These are phyloP conservation scores for Murraya paniculata DNA, from an alignment of 345 rosid genomes.

Conservation along the genomic window DNA sequence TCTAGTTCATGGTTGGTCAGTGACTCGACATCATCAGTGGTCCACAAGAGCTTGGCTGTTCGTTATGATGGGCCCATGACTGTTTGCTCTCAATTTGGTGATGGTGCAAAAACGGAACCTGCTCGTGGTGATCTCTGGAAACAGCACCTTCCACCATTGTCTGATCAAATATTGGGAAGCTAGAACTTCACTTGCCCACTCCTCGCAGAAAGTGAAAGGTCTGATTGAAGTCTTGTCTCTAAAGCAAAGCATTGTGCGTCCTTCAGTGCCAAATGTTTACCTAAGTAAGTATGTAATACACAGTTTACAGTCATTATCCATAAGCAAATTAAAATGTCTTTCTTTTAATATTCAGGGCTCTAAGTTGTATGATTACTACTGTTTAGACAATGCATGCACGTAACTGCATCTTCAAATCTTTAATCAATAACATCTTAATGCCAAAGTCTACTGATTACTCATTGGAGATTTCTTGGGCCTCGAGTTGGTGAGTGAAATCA, in stretches of 20 bases:
- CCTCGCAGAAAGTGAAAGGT: neutral
- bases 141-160: slow-evolving; percentile 32
- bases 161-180: slow-evolving; percentile 25
- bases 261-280: neutral
- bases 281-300: neutral
- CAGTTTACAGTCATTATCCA: neutral
- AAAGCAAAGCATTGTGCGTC: neutral
- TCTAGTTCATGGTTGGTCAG: slow-evolving; percentile 35
- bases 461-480: too few species aligned
- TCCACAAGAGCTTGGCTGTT: neutral
- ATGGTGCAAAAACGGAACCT: neutral
- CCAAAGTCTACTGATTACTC: neutral
- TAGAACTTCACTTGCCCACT: slow-evolving; percentile 6
- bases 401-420: neutral
- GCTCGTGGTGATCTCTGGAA: slow-evolving; percentile 29
- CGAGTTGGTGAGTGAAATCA: neutral
- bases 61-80: slow-evolving; percentile 35
- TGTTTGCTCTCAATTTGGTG: slow-evolving; percentile 22
- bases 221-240: neutral
- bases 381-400: neutral
- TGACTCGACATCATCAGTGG: slow-evolving; percentile 6
- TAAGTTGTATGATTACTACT: neutral
- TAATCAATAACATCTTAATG: neutral
- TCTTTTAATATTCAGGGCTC: neutral
- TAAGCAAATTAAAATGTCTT: neutral